These are phyloP conservation scores for Dictyostelium brefeldianum DNA, from an alignment of 78 protist genomes.

Conservation along the genomic window DNA sequence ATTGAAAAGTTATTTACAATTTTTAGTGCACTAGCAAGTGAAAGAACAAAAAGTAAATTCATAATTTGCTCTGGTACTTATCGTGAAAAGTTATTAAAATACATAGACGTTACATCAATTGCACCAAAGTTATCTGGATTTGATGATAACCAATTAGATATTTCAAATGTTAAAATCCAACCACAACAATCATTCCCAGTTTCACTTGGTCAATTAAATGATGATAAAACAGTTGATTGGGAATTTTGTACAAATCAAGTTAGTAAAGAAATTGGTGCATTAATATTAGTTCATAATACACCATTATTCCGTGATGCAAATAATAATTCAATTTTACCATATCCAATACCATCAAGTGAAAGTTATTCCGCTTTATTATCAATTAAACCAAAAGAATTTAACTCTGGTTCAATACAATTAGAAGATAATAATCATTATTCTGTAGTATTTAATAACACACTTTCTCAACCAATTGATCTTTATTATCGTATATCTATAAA, in stretches of 20 bases:
- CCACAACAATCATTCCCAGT: neutral
- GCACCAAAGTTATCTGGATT: constrained; percentile 31
- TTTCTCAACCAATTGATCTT: constrained; percentile 2
- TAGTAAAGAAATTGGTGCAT: neutral
- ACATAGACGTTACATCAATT: constrained; percentile 6
- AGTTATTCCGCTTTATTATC: neutral
- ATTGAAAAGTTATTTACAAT: neutral
- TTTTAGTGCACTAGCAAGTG: constrained; percentile 31
- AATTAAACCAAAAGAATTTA: constrained; percentile 46
- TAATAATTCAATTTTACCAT: neutral
- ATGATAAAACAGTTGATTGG: constrained; percentile 49
- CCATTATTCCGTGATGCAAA: neutral
- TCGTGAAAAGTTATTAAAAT: constrained; percentile 35
- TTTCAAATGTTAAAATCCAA: neutral
- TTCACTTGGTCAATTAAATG: constrained; percentile 8
- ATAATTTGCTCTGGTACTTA: constrained; percentile 12
- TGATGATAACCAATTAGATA: neutral
- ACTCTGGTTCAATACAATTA: constrained; percentile 27
- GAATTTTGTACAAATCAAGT: constrained; percentile 15
- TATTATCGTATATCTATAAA: constrained; percentile 27
- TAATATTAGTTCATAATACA: neutral
- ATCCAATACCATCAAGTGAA: neutral
- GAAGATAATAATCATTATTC: constrained; percentile 16
- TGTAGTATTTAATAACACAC: constrained; percentile 19
- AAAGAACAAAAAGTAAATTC: constrained; percentile 54